phyloP scores from a whole-genome alignment of 345 rosid species.

The Euphorbia lathyris region DNA sequence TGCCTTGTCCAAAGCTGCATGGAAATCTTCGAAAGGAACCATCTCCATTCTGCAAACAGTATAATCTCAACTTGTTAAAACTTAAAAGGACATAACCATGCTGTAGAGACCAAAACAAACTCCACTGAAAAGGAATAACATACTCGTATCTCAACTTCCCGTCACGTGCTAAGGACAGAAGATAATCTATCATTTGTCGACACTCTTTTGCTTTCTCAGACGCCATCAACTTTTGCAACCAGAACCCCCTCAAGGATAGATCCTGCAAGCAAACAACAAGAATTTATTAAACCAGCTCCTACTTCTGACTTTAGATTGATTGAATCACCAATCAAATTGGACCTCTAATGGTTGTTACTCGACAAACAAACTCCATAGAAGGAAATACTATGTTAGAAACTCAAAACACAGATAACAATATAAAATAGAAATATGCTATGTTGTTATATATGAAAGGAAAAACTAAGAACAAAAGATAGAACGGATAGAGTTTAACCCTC shows the following conservation, averaged over 20 bases:
- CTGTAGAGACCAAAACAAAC: not conserved
- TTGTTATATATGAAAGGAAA: too few relatives aligned
- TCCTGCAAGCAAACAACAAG: constrained; percentile 44
- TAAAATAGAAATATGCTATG: too few relatives aligned
- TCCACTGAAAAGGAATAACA: constrained; percentile 12
- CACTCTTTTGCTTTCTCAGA: constrained; percentile 60
- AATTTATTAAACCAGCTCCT: not conserved
- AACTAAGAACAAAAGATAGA: too few relatives aligned
- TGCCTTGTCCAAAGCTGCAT: constrained; percentile 58
- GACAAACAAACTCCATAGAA: too few relatives aligned
- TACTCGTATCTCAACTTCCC: constrained; percentile 84
- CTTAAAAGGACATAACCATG: not conserved
- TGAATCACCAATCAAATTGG: not conserved
- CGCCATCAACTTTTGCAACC: constrained; percentile 79
- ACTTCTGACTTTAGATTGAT: not conserved
- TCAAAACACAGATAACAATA: too few relatives aligned
- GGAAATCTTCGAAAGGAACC: constrained; percentile 63
- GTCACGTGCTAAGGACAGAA: constrained; percentile 50
- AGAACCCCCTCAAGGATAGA: constrained; percentile 83
- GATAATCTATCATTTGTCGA: constrained; percentile 71
- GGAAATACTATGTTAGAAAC: too few relatives aligned
- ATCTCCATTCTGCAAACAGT: constrained; percentile 57
- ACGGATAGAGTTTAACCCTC: too few relatives aligned
- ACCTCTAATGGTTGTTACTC: too few relatives aligned
- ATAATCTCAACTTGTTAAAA: not conserved